Percentiles rank a stretch among this genome's conserved stretches.
These are phyloP conservation scores for Anacardium occidentale DNA, from an alignment of 345 rosid species.

Conservation along the genomic window DNA sequence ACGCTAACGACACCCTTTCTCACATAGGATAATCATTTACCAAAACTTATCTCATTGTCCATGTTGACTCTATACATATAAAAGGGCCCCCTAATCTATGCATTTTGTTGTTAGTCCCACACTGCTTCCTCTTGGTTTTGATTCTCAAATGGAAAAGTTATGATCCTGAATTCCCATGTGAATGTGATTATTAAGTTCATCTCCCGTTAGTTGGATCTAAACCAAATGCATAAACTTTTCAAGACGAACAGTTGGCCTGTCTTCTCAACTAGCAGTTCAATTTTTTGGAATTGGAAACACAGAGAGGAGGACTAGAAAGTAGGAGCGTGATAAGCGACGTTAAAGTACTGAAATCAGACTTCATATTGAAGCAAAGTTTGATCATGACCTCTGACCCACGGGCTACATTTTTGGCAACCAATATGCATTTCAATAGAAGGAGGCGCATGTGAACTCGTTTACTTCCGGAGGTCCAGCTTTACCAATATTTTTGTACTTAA, in stretches of 20 bases:
- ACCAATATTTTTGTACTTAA: too few relatives aligned
- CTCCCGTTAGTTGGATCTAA: background rate
- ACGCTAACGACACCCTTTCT: background rate
- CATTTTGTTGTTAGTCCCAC: background rate
- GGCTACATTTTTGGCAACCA: background rate
- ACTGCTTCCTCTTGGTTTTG: background rate
- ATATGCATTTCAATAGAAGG: background rate
- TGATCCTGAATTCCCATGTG: slow-evolving; percentile 14
- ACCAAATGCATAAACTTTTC: too few relatives aligned
- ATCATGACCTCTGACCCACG: slow-evolving; percentile 6
- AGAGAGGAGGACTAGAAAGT: too few relatives aligned
- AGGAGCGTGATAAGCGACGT: background rate
- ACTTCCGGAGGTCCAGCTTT: too few relatives aligned
- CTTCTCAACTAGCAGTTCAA: too few relatives aligned
- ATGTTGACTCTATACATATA: background rate
- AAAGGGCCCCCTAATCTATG: background rate
- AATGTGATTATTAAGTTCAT: background rate
- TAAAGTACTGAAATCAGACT: background rate
- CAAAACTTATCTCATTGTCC: background rate
- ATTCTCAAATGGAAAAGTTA: background rate
- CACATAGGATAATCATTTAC: slow-evolving; percentile 12
- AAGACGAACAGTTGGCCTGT: too few relatives aligned
- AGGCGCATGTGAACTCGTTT: background rate
- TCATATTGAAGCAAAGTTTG: background rate
- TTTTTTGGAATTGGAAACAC: too few relatives aligned